A percentile compares a stretch with the other conserved stretches of the same genome.
Evolutionary conservation across 169 alveolate species (phyloP).

Genomic region (Plasmodium relictum): DNA sequence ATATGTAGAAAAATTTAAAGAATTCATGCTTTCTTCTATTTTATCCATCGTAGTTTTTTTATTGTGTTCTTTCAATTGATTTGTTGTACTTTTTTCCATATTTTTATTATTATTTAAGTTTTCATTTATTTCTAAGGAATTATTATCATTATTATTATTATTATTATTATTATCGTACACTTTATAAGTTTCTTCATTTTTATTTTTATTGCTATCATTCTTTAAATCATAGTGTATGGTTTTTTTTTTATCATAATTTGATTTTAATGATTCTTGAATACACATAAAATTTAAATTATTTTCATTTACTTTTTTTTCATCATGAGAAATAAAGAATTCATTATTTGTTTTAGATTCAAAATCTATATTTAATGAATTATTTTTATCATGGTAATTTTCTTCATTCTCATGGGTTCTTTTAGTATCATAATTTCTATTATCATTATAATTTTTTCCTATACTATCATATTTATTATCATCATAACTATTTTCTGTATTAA

Average conservation of each 20-base stretch:
- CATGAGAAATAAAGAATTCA: not conserved
- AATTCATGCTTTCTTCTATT: conserved; percentile 7
- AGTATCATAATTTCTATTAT: not conserved
- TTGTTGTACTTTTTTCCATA: not conserved
- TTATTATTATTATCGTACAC: not conserved
- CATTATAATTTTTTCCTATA: not conserved
- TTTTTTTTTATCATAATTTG: not conserved
- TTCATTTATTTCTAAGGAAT: not conserved
- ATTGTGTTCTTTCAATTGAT: too few species aligned
- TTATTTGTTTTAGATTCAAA: conserved; percentile 9
- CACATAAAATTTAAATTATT: not conserved
- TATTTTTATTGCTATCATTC: not conserved
- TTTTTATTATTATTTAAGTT: not conserved
- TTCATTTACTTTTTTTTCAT: not conserved
- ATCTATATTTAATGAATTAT: conserved; percentile 1
- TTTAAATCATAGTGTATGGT: not conserved
- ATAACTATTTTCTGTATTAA: not conserved
- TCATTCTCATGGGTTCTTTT: not conserved
- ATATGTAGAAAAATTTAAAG: not conserved
- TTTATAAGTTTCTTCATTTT: not conserved
- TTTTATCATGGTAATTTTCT: not conserved
- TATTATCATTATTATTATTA: not conserved
- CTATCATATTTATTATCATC: not conserved
- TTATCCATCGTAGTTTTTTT: not conserved
- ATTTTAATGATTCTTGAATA: not conserved